Base-by-base conservation (phyloP, 441 rosid species). In the Arabidopsis hybrid region DNA sequence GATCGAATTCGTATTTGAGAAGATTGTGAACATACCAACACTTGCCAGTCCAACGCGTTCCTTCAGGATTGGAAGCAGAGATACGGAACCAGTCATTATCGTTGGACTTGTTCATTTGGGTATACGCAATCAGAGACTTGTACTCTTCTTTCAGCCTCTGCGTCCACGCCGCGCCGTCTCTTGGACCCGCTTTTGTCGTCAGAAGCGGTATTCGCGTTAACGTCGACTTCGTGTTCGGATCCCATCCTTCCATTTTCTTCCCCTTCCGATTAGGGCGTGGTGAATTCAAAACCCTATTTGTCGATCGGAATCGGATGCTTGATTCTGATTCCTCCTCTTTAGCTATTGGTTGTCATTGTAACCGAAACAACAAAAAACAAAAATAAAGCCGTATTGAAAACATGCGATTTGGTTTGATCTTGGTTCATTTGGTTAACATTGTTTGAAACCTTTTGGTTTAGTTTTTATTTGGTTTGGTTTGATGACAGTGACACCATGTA, bases 11-110 rank as follows among this genome's bases (percentile, higher is more conserved):
- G 79, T 94, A 94, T 81, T 92, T 94, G 78, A 94, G 93, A 65
- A 94, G 93, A 74, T 94, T 94, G 78, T 94, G 97, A 66, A 94
- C 93, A 74, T 94, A 94, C 99, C 99, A 91, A 77, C 97, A 92
- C 86, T 94, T 94, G 35, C 99, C 97, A 8, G 91, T 87, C 99
- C 99, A 92, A 11, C 95, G 95, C 0, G 97, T 92, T 11, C 97
- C 97, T 58, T 94, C 91, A 3, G 94, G 86, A 79, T 90, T 92
- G 68, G 97, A 82, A 1, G 98, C 95, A 49, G 95, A 83, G 87
- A 94, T 94, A 43, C 94, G 91, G 80, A 94, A 94, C 97, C 99
- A 94, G 81, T 94, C 97, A 61, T 92, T 94, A 75, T 94, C 99
- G 66, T 94, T 94, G 66, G 97, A 94, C 81, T 94, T 94, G 90